Base-by-base conservation (phyloP, 2,329 filamentous ascomycete genomes). In the Phoma sp. region DNA sequence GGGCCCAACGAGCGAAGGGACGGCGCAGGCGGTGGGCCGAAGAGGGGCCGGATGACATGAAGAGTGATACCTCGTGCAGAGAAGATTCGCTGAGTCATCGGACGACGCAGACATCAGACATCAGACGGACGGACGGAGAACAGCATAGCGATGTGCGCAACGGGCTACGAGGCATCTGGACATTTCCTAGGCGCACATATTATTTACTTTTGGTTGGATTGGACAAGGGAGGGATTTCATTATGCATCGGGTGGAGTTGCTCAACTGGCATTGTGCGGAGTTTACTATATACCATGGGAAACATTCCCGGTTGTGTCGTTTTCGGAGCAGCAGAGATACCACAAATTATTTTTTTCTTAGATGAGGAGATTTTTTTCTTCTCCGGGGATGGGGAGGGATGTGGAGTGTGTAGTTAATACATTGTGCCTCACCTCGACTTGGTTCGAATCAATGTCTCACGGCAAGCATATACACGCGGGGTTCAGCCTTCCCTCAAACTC, bases 1-100 rank as follows among this genome's bases (percentile, higher is more conserved):
- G 86, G 84, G 59, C 72, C 89, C 45, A 80, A 83, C 55, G 83
- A 75, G 44, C 63, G 83, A 38, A 88, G 88, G 67, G 88, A 90
- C 51, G 66, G 62, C 11, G 59, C 62, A 11, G 72, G 67, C 1
- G 74, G 73, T 3, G 74, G 73, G n/a, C 62, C 69, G 0, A 77
- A 77, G 67, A 63, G 73, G 36, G 72, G 75, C 23, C 70, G 73
- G 23, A 74, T 72, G 66, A 67, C 69, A 39, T 76, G 59, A 61
- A 29, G 25, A 30, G 11, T 2, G 50, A 43, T 11, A 6, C 33
- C 4, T 14, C 25, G 18, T 11, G 2, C 11, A 24, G 14, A 3
- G 14, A n/a, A 29, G 27, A 29, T 29, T 29, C 9, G 27, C 6
- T 7, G 27, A 29, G 27, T 29, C 9, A 29, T 29, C 27, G 9